Percentiles rank a stretch among this genome's conserved stretches.
These are phyloP conservation scores for Bremia lactucae DNA, from an alignment of 352 stramenopile species.

Conservation along the genomic window DNA sequence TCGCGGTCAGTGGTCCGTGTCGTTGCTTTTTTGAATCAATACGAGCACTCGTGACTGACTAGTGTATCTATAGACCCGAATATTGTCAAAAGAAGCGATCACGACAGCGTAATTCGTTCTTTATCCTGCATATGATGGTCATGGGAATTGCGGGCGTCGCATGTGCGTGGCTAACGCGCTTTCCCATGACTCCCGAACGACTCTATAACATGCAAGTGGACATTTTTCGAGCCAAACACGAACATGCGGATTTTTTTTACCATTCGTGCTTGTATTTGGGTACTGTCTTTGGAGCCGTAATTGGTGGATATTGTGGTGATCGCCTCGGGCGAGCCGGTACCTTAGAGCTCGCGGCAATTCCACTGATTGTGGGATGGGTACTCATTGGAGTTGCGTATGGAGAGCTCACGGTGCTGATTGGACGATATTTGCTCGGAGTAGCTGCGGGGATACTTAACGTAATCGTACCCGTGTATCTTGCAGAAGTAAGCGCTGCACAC, in stretches of 20 bases:
- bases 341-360: conserved; percentile 65
- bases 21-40: neutral
- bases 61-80: conserved; percentile 9
- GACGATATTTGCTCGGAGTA: conserved; percentile 50
- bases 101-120: conserved; percentile 44
- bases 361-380: conserved; percentile 64
- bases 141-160: conserved; percentile 35
- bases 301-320: conserved; percentile 48
- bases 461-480: conserved; percentile 56
- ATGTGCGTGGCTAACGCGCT: conserved; percentile 48
- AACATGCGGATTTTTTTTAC: conserved; percentile 62
- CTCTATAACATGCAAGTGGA: conserved; percentile 84
- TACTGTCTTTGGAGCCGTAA: conserved; percentile 44
- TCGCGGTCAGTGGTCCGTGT: conserved; percentile 12
- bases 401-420: conserved; percentile 52
- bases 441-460: conserved; percentile 49
- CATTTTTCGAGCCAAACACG: conserved; percentile 61
- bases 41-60: no score
- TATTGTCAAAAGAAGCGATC: conserved; percentile 17
- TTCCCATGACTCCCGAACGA: conserved; percentile 52
- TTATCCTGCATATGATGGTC: conserved; percentile 43
- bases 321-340: conserved; percentile 51
- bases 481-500: conserved; percentile 52
- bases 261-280: conserved; percentile 53
- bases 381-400: conserved; percentile 53